A percentile compares a stretch with the other conserved stretches of the same genome.
These are phyloP conservation scores for Stevia rebaudiana DNA, from an alignment of 140 eudicot genomes.

Conservation along the genomic window DNA sequence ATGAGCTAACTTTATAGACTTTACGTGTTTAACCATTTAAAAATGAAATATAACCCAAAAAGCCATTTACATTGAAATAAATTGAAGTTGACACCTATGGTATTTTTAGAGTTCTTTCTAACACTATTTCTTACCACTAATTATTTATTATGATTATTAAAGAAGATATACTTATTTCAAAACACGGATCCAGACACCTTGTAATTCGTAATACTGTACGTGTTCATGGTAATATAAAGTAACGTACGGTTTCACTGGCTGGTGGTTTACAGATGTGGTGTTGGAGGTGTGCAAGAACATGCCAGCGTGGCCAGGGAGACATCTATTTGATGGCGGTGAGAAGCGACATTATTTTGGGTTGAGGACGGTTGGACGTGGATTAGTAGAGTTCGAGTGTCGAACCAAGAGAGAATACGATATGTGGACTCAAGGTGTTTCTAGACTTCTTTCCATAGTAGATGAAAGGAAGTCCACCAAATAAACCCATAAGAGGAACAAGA, in stretches of 20 bases:
- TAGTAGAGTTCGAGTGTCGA: conserved; percentile 81
- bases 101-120: neutral
- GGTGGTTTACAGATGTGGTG: conserved; percentile 58
- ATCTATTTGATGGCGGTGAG: conserved; percentile 71
- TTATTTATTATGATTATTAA: neutral
- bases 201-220: neutral
- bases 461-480: conserved; percentile 44
- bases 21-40: neutral
- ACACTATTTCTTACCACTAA: neutral
- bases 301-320: conserved; percentile 96
- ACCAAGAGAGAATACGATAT: conserved; percentile 73
- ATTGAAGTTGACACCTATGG: neutral
- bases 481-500: conserved; percentile 8
- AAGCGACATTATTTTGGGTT: conserved; percentile 84
- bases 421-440: conserved; percentile 92
- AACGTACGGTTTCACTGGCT: neutral
- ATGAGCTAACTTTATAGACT: neutral
- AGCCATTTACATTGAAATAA: neutral
- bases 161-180: neutral
- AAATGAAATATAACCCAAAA: neutral
- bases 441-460: conserved; percentile 67
- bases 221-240: neutral
- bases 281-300: conserved; percentile 80
- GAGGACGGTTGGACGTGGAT: conserved; percentile 69
- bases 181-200: neutral